These are phyloP conservation scores for Effrenium voratum DNA, from an alignment of 73 alveolate genomes.

Conservation along the genomic window DNA sequence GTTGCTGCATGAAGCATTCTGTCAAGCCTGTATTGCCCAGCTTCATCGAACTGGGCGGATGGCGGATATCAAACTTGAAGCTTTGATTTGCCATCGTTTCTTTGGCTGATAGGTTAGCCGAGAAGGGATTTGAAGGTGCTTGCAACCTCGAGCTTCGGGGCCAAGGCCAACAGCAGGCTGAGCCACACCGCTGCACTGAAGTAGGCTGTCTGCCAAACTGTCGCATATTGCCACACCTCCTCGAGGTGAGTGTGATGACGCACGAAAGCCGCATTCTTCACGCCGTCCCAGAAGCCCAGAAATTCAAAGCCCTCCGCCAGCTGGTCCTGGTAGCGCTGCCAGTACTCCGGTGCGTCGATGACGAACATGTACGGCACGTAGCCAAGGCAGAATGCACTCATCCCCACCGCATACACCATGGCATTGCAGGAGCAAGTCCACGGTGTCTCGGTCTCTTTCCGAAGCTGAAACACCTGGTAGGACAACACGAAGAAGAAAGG, in stretches of 20 bases:
- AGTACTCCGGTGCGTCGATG: constrained; percentile 26
- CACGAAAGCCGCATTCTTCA: not conserved
- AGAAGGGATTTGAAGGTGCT: constrained; percentile 1
- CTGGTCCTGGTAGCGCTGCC: constrained; percentile 44
- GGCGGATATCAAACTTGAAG: not conserved
- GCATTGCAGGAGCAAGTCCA: constrained; percentile 44
- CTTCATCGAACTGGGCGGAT: not conserved
- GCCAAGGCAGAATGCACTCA: constrained; percentile 42
- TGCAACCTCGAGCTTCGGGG: constrained; percentile 34
- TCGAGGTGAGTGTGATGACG: constrained; percentile 18
- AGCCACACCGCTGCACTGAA: constrained; percentile 38
- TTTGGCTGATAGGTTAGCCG: not conserved
- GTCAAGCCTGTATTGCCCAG: not conserved
- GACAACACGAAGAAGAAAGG: constrained; percentile 8
- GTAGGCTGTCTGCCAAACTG: constrained; percentile 24
- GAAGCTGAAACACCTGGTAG: constrained; percentile 32
- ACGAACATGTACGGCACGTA: constrained; percentile 28
- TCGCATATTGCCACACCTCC: constrained; percentile 19
- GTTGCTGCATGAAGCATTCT: not conserved
- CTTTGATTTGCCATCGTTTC: not conserved
- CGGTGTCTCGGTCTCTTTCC: not conserved
- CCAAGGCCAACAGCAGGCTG: constrained; percentile 38
- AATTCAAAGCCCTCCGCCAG: constrained; percentile 18
- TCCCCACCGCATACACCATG: constrained; percentile 26
- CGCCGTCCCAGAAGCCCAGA: constrained; percentile 19